Evolutionary conservation across 1,139 yeast genomes (phyloP), one percentile per base, ranked within the genome.

Genomic region (Arxiozyma slooffiae): DNA sequence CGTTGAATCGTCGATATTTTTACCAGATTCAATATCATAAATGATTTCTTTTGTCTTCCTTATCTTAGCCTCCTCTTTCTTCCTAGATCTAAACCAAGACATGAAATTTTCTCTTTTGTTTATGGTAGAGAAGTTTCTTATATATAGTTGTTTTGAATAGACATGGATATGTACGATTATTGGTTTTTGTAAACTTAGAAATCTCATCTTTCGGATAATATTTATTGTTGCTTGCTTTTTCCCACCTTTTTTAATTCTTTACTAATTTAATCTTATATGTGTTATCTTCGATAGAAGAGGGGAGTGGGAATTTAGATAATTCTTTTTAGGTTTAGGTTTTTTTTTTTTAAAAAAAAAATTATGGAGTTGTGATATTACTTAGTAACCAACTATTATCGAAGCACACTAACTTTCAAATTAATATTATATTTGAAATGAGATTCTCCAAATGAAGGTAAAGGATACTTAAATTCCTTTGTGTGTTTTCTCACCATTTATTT

Each of bases 21-120:
- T 51, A 2, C 55, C 54, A 3, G 52, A 30, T 40, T 54, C 56
- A 47, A 54, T 49, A n/a, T 52, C 50, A 6, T 48, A 36, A 3
- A 54, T 54, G 9, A 54, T 20, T n/a, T 52, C 56, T 30, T 49
- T 50, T 7, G 54, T 49, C 40, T 53, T 47, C n/a, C 44, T 47
- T 5, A 30, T 40, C 30, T 18, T 37, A 7, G 41, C 40, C 9
- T 47, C 36, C 36, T 50, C 54, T 43, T 55, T 52, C 48, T 57
- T 60, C 55, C 55, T 58, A 44, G 52, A 62, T 47, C 59, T 63
- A 50, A 71, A 67, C 74, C 74, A 71, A 44, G 70, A 68, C 62
- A 70, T 60, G 53, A 69, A 66, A 23, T 70, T 70, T n/a, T 50
- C 48, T n/a, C 44, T 24, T 21, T 21, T 30, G 34, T 18, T 17